A percentile compares a stretch with the other conserved stretches of the same genome.
These are phyloP conservation scores for Sugiyamaella americana DNA, from an alignment of 805 yeast species.

Conservation along the genomic window DNA sequence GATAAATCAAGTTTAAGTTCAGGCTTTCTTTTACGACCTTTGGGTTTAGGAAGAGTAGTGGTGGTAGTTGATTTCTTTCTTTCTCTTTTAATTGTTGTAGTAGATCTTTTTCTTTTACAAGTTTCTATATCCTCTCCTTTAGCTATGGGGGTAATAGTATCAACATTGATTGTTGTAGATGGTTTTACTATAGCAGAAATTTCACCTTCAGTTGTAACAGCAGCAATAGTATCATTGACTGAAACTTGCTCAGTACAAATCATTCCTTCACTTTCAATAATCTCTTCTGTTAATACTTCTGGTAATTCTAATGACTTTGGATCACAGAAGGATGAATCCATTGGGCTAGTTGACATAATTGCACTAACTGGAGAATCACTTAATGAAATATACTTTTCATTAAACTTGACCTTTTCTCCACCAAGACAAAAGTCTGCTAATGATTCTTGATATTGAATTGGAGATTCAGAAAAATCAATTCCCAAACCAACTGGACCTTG, in stretches of 20 bases:
- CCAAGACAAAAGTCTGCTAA: conserved; percentile 3
- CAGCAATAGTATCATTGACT: neutral
- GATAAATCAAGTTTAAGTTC: neutral
- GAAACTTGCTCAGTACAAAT: neutral
- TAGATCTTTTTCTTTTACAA: neutral
- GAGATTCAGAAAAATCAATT: conserved; percentile 8
- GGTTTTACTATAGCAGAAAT: neutral
- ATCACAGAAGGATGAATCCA: conserved; percentile 18
- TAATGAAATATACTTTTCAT: neutral
- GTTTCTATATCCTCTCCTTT: too few relatives aligned
- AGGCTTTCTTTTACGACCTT: neutral
- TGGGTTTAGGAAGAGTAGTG: neutral
- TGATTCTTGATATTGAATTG: conserved; percentile 6
- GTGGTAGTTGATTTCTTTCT: neutral
- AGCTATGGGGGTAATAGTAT: neutral
- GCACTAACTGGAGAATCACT: neutral
- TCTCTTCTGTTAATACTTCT: neutral
- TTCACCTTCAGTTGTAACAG: neutral
- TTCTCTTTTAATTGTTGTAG: neutral
- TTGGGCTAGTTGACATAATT: neutral
- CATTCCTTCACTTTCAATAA: neutral
- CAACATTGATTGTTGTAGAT: neutral
- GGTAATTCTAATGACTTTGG: conserved; percentile 18
- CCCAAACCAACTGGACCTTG: conserved; percentile 8
- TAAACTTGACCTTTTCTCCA: conserved; percentile 2